Conservation (phyloP, 345 rosid species). For the Gossypium stocksii region DNA sequence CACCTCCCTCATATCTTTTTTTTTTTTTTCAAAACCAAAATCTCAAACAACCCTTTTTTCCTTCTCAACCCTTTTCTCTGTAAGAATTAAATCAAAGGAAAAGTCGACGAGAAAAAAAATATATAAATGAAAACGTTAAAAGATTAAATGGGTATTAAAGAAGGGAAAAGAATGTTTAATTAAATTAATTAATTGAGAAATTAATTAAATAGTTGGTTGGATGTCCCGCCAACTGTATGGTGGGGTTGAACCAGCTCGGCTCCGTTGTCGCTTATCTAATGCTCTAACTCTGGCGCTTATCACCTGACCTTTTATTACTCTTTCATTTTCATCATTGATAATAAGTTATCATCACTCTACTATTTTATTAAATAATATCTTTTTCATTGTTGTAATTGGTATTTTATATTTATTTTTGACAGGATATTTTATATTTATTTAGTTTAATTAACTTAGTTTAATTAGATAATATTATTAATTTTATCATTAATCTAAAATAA, state of each 20-base stretch:
- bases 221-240: slow-evolving; percentile 23
- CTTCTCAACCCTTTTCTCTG: background rate
- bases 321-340: background rate
- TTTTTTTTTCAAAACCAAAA: background rate
- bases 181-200: background rate
- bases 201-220: background rate
- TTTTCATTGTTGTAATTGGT: too few species aligned
- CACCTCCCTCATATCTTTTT: slow-evolving; percentile 48
- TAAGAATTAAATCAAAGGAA: background rate
- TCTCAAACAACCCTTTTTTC: background rate
- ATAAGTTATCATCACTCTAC: background rate
- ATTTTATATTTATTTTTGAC: too few species aligned
- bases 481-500: too few species aligned
- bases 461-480: too few species aligned
- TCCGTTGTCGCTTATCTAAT: slow-evolving; percentile 20
- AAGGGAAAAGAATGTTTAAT: too few species aligned
- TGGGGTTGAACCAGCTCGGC: slow-evolving; percentile 20
- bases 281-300: background rate
- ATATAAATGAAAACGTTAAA: background rate
- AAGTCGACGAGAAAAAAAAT: background rate
- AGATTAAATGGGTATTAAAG: background rate
- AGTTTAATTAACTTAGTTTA: too few species aligned
- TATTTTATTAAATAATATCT: background rate
- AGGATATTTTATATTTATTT: too few species aligned
- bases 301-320: too few species aligned